Percentiles rank a stretch among this genome's conserved stretches.
phyloP scores from a whole-genome alignment of 345 rosid genomes.

The Corchorus capsularis region DNA sequence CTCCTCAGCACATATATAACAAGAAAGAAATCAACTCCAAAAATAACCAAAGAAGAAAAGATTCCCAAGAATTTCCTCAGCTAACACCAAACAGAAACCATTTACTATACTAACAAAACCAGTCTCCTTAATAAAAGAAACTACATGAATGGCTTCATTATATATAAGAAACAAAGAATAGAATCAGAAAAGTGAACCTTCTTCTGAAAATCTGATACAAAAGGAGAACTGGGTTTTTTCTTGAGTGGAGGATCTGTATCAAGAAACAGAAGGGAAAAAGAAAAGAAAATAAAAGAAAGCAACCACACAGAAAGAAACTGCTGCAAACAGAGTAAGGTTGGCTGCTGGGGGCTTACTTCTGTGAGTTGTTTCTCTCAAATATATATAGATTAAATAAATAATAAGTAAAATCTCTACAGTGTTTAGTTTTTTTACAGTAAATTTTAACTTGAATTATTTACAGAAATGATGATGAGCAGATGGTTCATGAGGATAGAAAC shows the following conservation, averaged over 20 bases:
- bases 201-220: not conserved
- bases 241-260: not conserved
- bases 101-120: not conserved
- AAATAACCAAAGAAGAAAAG: not conserved
- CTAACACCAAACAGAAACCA: constrained; percentile 10
- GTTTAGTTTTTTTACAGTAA: not conserved
- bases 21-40: not conserved
- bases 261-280: not conserved
- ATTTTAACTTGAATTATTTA: not conserved
- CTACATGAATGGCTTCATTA: not conserved
- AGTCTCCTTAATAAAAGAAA: not conserved
- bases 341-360: not conserved
- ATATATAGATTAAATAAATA: not conserved
- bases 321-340: constrained; percentile 5
- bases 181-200: constrained; percentile 1
- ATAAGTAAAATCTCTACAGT: not conserved
- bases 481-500: constrained; percentile 1
- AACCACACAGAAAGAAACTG: constrained; percentile 6
- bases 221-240: not conserved
- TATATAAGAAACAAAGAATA: not conserved
- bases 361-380: not conserved
- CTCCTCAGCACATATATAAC: not conserved
- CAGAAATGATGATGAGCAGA: not conserved
- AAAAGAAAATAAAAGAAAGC: not conserved
- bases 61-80: not conserved